phyloP scores from a whole-genome alignment of 495 filamentous ascomycete genomes.

The Glarea lozoyensis region DNA sequence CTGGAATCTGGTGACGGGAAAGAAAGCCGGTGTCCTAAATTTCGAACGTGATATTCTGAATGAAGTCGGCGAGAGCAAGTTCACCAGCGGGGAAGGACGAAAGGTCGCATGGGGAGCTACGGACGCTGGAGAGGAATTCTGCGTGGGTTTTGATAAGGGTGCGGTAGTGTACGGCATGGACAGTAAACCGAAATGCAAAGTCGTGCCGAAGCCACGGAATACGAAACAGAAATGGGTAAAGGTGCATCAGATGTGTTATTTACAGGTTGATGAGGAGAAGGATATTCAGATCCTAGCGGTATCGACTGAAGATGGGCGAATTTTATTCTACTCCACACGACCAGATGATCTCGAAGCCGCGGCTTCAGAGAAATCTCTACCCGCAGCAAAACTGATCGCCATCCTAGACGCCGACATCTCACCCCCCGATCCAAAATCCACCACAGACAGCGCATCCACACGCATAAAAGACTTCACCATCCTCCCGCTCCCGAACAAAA shows the following conservation, averaged over 20 bases:
- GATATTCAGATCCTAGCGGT: constrained; percentile 53
- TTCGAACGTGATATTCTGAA: constrained; percentile 61
- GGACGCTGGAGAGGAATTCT: constrained; percentile 66
- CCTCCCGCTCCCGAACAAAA: constrained; percentile 34
- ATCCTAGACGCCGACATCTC: constrained; percentile 68
- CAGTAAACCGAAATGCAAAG: constrained; percentile 64
- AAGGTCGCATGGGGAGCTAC: constrained; percentile 70
- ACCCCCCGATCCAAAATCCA: constrained; percentile 43
- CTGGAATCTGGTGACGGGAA: constrained; percentile 95
- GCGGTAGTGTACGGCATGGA: constrained; percentile 80
- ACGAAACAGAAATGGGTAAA: constrained; percentile 43
- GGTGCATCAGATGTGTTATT: constrained; percentile 71
- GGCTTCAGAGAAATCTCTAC: constrained; percentile 20
- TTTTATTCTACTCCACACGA: constrained; percentile 74
- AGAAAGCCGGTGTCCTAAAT: constrained; percentile 85
- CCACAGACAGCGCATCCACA: constrained; percentile 23
- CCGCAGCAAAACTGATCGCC: constrained; percentile 35
- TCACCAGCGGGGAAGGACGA: constrained; percentile 72
- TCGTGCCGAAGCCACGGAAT: constrained; percentile 48
- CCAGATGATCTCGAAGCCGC: constrained; percentile 24
- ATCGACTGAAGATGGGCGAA: constrained; percentile 86
- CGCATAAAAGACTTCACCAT: constrained; percentile 81
- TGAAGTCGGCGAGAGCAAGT: constrained; percentile 65
- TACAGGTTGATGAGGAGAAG: constrained; percentile 37
- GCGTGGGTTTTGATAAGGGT: constrained; percentile 81